These are phyloP conservation scores for Sedum album DNA, from an alignment of 164 flowering plant species.

Conservation along the genomic window DNA sequence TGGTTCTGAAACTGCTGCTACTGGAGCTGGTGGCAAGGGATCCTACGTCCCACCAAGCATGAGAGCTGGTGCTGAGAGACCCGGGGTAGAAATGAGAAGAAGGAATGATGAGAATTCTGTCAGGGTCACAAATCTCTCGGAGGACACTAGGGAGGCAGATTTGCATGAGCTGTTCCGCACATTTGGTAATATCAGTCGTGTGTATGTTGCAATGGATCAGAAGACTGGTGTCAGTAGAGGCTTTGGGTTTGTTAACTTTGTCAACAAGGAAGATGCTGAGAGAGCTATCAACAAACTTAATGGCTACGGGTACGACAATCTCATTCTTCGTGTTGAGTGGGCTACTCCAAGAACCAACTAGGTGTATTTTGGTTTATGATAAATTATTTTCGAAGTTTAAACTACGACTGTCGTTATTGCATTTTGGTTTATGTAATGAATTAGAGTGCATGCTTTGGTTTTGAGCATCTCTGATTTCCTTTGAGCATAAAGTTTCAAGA, in stretches of 20 bases:
- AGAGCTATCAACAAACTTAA: slow-evolving; percentile 30
- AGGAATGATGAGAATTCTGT: slow-evolving; percentile 47
- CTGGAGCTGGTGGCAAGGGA: slow-evolving; percentile 26
- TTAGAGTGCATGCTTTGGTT: neutral
- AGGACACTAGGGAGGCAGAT: slow-evolving; percentile 39
- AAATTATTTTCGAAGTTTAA: neutral
- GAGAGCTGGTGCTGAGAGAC: slow-evolving; percentile 21
- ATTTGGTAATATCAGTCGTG: slow-evolving; percentile 40
- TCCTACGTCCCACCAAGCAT: slow-evolving; percentile 48
- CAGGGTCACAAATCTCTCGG: slow-evolving; percentile 41
- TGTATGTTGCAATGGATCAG: slow-evolving; percentile 44
- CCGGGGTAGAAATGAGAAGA: slow-evolving; percentile 19
- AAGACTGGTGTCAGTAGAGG: slow-evolving; percentile 43
- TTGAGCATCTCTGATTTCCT: neutral
- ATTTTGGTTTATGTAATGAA: neutral
- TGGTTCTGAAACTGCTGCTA: slow-evolving; percentile 25
- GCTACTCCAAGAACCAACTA: slow-evolving; percentile 21
- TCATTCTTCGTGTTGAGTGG: slow-evolving; percentile 27
- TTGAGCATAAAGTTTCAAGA: neutral
- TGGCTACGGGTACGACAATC: slow-evolving; percentile 26
- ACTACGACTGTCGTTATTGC: neutral
- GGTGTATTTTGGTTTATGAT: neutral
- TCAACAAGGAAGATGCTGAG: slow-evolving; percentile 24
- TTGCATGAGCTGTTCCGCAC: slow-evolving; percentile 43
- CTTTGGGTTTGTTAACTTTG: slow-evolving; percentile 43